Base-by-base conservation (phyloP, 495 filamentous ascomycete genomes). In the Neurospora tetrasperma region DNA sequence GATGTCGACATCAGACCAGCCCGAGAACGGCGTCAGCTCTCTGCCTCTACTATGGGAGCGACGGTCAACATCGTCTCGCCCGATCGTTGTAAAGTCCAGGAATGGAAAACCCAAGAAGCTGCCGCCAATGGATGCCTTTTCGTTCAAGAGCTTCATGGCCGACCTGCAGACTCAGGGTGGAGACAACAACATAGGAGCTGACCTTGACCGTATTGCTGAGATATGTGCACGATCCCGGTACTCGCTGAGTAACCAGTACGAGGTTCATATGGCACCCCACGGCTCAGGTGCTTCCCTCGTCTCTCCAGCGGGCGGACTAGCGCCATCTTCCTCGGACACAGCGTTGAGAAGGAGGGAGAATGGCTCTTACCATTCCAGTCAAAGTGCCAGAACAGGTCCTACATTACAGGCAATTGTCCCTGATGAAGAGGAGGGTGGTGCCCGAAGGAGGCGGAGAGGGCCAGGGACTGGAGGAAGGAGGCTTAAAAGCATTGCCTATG, bases 121-220 rank as follows among this genome's bases (percentile, higher is more conserved):
- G 2, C 87, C 87, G 0, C 84, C 87, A 1, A 74, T 88, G 4
- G 86, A 87, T 71, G 86, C 85, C n/a, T 89, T 89, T 73, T 86
- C 82, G 40, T 89, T 89, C 83, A 87, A 86, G 74, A 84, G 83
- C 75, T 87, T 89, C 71, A 82, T 88, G 82, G 84, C 83, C 69
- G 83, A 86, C 20, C 83, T 87, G 66, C 77, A 84, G 41, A 69
- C 69, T 10, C 75, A 54, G 7, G 78, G 75, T 8, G 74, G 71
- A n/a, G 74, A 80, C 39, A 74, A 76, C 31, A 80, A 83, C 35
- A 83, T 86, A 62, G 73, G 77, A 23, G 80, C 83, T 7, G 87
- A 88, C 72, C 77, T 89, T 70, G 87, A 89, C 71, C 83, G 86
- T 10, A 89, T 89, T 72, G 87, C 87, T 7, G 87, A 89, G 74